Base-by-base conservation (phyloP, 176 grass and related monocot species). In the Bothriochloa decipiens region DNA sequence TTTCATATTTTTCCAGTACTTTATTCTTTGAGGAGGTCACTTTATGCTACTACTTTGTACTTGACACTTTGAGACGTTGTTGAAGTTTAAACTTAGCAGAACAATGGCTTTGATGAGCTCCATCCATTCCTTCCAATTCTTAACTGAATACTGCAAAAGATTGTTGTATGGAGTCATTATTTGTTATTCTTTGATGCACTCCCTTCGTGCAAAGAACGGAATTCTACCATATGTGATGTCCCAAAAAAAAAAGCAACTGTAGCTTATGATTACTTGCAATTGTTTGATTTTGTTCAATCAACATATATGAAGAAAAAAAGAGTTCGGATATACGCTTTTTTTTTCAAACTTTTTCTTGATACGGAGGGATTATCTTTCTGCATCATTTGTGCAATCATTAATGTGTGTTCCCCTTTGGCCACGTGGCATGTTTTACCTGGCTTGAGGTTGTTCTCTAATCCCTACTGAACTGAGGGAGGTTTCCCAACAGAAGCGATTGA, bases 31-130 rank as follows among this genome's bases (percentile, higher is more conserved):
- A 26, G 64, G 29, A 3, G 78, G 1, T 35, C 35, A 49, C 29
- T 15, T 5, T 50, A 12, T 43, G 5, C 25, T 49, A 28, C 22
- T 70, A 41, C 20, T 63, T 27, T 27, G 49, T 57, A 65, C 39
- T 45, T 74, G 60, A 35, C 11, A 77, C 43, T n/a, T 72, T 72
- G 8, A 65, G 55, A 78, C 3, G n/a, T 70, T 87, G 20, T 64
- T 78, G 77, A 8, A 15, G 45, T 8, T 61, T 42, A 1, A 52
- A 72, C 53, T 65, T 53, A 65, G 36, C 40, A 47, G 8, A 73
- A 33, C n/a, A 18, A 37, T 2, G 26, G 40, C 18, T 26, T 28
- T 83, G 36, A 41, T 70, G n/a, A 41, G 3, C 78, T 55, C n/a
- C 57, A 61, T 61, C 57, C 57, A 61, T 61, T 25, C 55, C 22